A percentile compares a stretch with the other conserved stretches of the same genome.
Evolutionary conservation across 2,329 filamentous ascomycete species (phyloP).

Genomic region (Neonectria sp.): DNA sequence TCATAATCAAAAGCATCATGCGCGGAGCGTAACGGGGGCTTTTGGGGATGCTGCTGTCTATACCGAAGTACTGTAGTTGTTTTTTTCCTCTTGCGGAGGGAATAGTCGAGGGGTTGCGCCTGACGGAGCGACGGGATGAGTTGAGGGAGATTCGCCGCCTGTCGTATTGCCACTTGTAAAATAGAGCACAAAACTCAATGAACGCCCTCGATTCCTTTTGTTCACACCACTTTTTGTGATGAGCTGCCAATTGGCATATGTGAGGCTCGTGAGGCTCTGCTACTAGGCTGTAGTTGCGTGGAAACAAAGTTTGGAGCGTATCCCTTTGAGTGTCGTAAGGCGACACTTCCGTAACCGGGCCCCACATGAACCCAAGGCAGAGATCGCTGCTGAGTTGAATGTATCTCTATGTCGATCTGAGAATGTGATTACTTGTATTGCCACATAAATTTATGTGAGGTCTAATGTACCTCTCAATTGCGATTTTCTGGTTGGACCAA

Average conservation of each 20-base stretch:
- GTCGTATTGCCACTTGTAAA: constrained; percentile 73
- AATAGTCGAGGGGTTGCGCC: constrained; percentile 62
- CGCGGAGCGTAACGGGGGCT: constrained; percentile 51
- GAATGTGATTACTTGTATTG: too few species aligned
- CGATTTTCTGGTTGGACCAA: too few species aligned
- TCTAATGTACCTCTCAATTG: too few species aligned
- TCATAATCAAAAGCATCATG: constrained; percentile 48
- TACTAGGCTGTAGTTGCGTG: background rate
- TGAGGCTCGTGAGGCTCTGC: background rate
- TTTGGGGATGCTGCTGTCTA: constrained; percentile 62
- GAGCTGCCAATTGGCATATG: background rate
- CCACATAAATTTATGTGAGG: too few species aligned
- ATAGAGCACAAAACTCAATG: constrained; percentile 74
- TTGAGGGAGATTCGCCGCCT: constrained; percentile 62
- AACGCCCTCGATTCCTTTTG: constrained; percentile 74
- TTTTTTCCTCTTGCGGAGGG: constrained; percentile 64
- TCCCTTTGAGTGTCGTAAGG: too few species aligned
- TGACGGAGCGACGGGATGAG: constrained; percentile 63
- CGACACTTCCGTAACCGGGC: too few species aligned
- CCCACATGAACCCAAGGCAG: too few species aligned
- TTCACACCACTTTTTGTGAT: constrained; percentile 47
- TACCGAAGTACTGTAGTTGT: constrained; percentile 62
- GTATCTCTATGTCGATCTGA: too few species aligned
- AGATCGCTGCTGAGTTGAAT: too few species aligned
- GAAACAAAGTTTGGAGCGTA: background rate